Percentiles rank a stretch among this genome's conserved stretches.
phyloP scores from a whole-genome alignment of 2,329 filamentous ascomycete genomes.

The Colletotrichum echinochloae region DNA sequence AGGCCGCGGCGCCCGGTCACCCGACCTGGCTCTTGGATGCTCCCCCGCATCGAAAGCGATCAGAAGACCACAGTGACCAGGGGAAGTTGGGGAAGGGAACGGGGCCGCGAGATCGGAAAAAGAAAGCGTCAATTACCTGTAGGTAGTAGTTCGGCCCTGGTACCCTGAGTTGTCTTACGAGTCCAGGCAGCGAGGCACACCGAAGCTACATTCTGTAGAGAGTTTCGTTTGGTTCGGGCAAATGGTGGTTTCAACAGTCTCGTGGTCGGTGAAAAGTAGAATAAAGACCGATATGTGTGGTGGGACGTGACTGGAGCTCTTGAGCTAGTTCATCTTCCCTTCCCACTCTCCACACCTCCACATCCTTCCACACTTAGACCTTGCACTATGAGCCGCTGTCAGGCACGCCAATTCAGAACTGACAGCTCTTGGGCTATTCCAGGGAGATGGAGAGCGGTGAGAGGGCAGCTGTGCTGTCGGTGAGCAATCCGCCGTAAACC shows the following conservation, averaged over 20 bases:
- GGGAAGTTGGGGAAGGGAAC: constrained; percentile 28
- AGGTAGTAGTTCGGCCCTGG: not conserved
- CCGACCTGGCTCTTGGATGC: constrained; percentile 39
- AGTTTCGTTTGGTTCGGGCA: constrained; percentile 6
- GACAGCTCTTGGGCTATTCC: not conserved
- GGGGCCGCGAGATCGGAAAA: constrained; percentile 32
- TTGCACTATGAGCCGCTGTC: constrained; percentile 23
- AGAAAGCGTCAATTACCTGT: constrained; percentile 31
- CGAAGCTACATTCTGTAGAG: constrained; percentile 9
- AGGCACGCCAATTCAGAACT: constrained; percentile 1
- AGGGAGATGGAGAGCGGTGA: constrained; percentile 21
- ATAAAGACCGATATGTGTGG: constrained; percentile 18
- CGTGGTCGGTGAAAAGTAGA: constrained; percentile 2
- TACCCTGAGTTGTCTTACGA: constrained; percentile 22
- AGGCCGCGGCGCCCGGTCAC: constrained; percentile 35
- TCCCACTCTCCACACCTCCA: constrained; percentile 18
- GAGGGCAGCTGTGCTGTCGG: constrained; percentile 19
- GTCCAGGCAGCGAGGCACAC: constrained; percentile 20
- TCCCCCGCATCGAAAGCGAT: constrained; percentile 38
- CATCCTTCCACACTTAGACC: not conserved
- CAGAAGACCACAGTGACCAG: constrained; percentile 38
- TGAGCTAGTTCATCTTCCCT: not conserved
- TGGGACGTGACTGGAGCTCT: constrained; percentile 18
- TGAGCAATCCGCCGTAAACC: constrained; percentile 15
- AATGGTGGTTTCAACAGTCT: constrained; percentile 13